These are phyloP conservation scores for Rubus idaeus DNA, from an alignment of 306 rosid genomes.

Conservation along the genomic window DNA sequence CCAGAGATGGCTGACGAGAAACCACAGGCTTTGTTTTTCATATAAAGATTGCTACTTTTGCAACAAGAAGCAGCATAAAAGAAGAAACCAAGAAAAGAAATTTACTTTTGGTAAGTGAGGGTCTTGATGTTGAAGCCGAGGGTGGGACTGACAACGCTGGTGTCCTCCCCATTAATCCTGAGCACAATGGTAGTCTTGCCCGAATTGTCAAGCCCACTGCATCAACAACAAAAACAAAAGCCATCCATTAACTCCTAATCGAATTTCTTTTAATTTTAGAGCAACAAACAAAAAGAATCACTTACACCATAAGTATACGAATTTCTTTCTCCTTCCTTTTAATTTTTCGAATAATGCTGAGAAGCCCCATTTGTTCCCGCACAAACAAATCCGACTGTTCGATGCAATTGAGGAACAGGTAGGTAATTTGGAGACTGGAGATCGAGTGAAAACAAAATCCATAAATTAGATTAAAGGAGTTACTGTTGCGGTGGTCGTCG, in stretches of 20 bases:
- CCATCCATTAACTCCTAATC: background rate
- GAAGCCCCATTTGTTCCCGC: slow-evolving; percentile 66
- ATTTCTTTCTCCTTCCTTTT: slow-evolving; percentile 91
- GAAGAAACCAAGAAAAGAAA: background rate
- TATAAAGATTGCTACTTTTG: no score
- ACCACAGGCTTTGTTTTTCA: no score
- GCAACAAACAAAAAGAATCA: background rate
- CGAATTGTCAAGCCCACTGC: slow-evolving; percentile 90
- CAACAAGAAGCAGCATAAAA: no score
- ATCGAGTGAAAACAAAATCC: no score
- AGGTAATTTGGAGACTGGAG: background rate
- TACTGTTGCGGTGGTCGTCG: no score
- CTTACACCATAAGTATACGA: slow-evolving; percentile 94
- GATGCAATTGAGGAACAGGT: background rate
- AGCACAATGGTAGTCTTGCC: slow-evolving; percentile 91
- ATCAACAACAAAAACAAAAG: background rate
- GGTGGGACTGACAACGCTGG: slow-evolving; percentile 91
- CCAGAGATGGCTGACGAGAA: no score
- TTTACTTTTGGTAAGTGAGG: slow-evolving; percentile 68
- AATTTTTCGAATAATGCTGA: slow-evolving; percentile 75
- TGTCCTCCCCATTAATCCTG: slow-evolving; percentile 92
- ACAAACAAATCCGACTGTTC: background rate
- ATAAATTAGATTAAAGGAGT: no score
- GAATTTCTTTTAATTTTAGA: no score
- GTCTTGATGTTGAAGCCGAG: slow-evolving; percentile 98